phyloP scores from a whole-genome alignment of 805 yeast genomes.

The Brettanomyces custersianus region DNA sequence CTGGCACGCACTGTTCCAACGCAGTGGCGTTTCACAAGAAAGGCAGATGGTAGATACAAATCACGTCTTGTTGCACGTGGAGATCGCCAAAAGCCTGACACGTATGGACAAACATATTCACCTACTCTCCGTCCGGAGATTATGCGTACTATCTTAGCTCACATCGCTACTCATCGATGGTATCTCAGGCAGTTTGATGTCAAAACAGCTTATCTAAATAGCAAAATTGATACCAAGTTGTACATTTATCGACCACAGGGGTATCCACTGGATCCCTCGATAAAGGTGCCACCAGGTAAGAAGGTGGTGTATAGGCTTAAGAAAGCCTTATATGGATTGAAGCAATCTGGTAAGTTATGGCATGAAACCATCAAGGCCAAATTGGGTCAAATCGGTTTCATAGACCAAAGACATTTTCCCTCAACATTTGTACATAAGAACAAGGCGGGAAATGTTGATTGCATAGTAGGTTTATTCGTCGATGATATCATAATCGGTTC shows the following conservation, averaged over 20 bases:
- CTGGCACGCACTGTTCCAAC: too few relatives aligned
- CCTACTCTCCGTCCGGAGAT: neutral
- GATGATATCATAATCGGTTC: neutral
- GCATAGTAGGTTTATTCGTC: too few relatives aligned
- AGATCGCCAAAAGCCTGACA: neutral
- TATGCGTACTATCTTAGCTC: neutral
- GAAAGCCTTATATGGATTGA: constrained; percentile 6
- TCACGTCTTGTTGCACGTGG: neutral
- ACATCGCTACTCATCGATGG: neutral
- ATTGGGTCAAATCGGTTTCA: neutral
- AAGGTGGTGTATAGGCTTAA: constrained; percentile 1
- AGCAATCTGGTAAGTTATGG: constrained; percentile 3
- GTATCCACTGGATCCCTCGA: neutral
- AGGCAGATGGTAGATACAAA: neutral
- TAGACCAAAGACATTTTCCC: neutral
- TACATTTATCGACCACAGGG: too few relatives aligned
- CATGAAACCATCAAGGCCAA: neutral
- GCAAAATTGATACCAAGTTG: too few relatives aligned
- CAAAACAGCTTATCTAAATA: neutral
- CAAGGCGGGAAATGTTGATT: neutral
- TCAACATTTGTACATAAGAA: neutral
- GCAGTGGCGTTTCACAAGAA: neutral
- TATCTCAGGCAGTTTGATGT: neutral
- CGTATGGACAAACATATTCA: neutral
- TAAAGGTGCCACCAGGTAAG: neutral